Percentiles rank a stretch among this genome's conserved stretches.
phyloP scores from a whole-genome alignment of 495 filamentous ascomycete genomes.

The Penicillium herquei region DNA sequence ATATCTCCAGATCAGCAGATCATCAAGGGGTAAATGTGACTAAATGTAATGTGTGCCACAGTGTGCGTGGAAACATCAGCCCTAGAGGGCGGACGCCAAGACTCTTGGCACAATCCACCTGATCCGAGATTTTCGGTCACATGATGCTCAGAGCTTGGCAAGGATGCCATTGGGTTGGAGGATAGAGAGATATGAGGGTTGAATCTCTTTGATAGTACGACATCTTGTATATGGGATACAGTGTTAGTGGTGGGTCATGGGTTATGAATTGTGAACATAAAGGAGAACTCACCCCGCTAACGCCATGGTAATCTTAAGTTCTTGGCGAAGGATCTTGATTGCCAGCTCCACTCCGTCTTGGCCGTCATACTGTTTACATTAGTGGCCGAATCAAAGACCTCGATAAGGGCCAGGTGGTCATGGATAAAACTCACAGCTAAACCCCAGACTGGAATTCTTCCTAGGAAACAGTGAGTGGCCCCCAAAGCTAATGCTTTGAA shows the following conservation, averaged over 20 bases:
- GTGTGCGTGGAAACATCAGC: conserved; percentile 1
- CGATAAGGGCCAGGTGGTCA: conserved; percentile 13
- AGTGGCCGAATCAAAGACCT: neutral
- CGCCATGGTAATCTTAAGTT: conserved; percentile 39
- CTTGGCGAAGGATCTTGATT: conserved; percentile 37
- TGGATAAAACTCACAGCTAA: conserved; percentile 22
- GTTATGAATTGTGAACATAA: neutral
- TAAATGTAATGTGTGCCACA: too few relatives aligned
- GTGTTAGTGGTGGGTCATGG: neutral
- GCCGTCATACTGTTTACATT: conserved; percentile 31
- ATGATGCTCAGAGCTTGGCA: conserved; percentile 17
- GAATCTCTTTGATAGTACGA: conserved; percentile 21
- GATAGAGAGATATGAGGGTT: conserved; percentile 21
- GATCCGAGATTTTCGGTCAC: conserved; percentile 12
- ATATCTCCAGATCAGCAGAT: too few relatives aligned
- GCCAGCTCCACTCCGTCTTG: conserved; percentile 37
- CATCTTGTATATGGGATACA: conserved; percentile 19
- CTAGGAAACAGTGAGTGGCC: conserved; percentile 10
- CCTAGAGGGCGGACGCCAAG: conserved; percentile 21
- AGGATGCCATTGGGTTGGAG: conserved; percentile 19
- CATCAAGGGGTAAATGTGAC: too few relatives aligned
- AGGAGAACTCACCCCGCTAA: conserved; percentile 30
- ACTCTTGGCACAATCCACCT: conserved; percentile 15
- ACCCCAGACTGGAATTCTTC: conserved; percentile 15
- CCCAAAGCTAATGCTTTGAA: conserved; percentile 17